Evolutionary conservation across 495 filamentous ascomycete genomes (phyloP).

Genomic region (Talaromyces proteolyticus): DNA sequence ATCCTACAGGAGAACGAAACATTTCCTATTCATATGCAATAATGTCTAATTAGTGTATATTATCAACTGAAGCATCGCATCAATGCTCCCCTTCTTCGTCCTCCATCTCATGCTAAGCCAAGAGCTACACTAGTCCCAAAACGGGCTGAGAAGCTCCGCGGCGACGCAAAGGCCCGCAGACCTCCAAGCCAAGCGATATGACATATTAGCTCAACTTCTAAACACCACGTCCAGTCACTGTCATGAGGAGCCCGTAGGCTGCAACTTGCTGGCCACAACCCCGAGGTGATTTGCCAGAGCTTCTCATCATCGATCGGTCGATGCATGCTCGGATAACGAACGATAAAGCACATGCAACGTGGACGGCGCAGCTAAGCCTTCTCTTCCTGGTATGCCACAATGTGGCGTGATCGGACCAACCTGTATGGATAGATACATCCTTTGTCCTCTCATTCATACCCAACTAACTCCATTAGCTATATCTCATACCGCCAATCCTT

Average conservation of each 20-base stretch:
- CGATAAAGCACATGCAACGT: background rate
- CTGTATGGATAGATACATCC: slow-evolving; percentile 59
- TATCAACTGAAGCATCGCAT: no score
- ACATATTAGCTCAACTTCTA: background rate
- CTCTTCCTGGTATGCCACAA: slow-evolving; percentile 37
- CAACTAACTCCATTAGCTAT: no score
- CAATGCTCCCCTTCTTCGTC: no score
- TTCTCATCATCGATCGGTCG: no score
- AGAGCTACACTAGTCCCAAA: background rate
- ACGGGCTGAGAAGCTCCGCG: background rate
- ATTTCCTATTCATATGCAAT: no score
- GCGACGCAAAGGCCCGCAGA: background rate
- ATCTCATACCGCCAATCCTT: slow-evolving; percentile 99
- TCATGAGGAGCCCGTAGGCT: background rate
- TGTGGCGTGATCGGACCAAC: slow-evolving; percentile 98
- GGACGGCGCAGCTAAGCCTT: background rate
- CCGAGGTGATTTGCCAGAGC: no score
- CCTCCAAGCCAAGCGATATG: background rate
- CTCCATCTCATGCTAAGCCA: no score
- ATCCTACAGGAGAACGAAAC: no score
- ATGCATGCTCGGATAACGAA: no score
- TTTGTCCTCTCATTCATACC: no score
- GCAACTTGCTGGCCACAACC: background rate
- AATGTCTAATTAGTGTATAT: no score
- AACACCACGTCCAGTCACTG: background rate